Percentiles rank a stretch among this genome's conserved stretches.
phyloP scores from a whole-genome alignment of 1,139 yeast genomes.

The Saccharomyces hybrid region DNA sequence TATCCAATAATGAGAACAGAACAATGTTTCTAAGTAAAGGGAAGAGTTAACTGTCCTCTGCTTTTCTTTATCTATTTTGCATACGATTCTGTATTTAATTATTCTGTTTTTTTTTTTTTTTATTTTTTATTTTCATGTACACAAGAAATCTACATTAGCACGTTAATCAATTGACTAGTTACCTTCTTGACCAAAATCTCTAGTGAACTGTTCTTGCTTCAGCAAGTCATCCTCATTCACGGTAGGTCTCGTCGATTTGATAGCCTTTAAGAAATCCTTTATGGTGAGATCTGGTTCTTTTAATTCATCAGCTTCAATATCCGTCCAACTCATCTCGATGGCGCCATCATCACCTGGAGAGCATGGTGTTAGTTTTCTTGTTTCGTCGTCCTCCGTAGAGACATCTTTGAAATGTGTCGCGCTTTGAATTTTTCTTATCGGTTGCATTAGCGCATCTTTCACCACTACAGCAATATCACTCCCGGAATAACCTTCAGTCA shows the following conservation, averaged over 20 bases:
- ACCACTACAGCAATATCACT: constrained; percentile 96
- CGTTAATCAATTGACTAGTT: constrained; percentile 36
- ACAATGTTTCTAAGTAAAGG: constrained; percentile 40
- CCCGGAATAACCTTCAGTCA: constrained; percentile 98
- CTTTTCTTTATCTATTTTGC: constrained; percentile 4
- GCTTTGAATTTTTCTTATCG: constrained; percentile 88
- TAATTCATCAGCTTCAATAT: constrained; percentile 79
- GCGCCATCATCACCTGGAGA: constrained; percentile 94
- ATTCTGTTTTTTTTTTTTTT: not conserved
- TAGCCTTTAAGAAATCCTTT: constrained; percentile 89
- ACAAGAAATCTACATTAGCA: not conserved
- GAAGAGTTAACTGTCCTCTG: not conserved
- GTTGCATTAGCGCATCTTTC: constrained; percentile 96
- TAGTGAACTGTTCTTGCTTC: constrained; percentile 82
- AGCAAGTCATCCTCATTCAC: constrained; percentile 78
- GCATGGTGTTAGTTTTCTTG: constrained; percentile 68
- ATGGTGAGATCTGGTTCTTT: constrained; percentile 84
- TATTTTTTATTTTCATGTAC: not conserved
- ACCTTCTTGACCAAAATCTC: constrained; percentile 96
- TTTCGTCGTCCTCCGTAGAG: constrained; percentile 27
- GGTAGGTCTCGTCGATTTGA: constrained; percentile 88
- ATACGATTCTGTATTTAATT: not conserved
- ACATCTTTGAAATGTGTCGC: constrained; percentile 86
- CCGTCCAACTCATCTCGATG: constrained; percentile 87
- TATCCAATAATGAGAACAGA: constrained; percentile 74